Conservation (phyloP, 1,284 basidiomycete genomes). For the Leccinum subrobustum region DNA sequence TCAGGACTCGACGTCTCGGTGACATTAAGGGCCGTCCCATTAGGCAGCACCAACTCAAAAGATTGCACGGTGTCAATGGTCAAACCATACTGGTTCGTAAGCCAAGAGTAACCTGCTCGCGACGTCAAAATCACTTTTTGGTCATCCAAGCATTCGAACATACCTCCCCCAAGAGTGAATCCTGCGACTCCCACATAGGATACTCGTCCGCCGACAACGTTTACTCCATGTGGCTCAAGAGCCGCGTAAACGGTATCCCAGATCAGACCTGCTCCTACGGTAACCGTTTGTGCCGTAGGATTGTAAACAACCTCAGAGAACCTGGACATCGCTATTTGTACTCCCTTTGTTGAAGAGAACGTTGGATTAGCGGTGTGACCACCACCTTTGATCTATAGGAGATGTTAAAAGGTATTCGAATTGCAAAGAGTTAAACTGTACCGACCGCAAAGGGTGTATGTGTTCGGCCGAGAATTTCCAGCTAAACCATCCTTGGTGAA, state of each 20-base stretch:
- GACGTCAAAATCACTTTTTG: background rate
- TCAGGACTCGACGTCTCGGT: no score
- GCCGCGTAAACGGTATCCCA: constrained; percentile 60
- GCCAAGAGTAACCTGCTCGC: constrained; percentile 19
- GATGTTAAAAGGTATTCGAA: no score
- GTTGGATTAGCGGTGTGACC: constrained; percentile 21
- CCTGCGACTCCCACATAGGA: constrained; percentile 57
- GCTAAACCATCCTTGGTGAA: background rate
- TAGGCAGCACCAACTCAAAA: constrained; percentile 39
- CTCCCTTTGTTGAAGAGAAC: constrained; percentile 41
- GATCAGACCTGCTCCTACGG: constrained; percentile 49
- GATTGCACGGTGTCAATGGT: constrained; percentile 48
- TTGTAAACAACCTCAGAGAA: constrained; percentile 50
- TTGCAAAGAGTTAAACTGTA: background rate
- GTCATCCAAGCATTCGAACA: constrained; percentile 19
- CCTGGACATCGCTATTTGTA: constrained; percentile 54
- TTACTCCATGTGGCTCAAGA: constrained; percentile 44
- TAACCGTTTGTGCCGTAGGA: constrained; percentile 24
- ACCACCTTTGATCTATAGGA: constrained; percentile 5
- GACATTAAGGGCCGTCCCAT: no score
- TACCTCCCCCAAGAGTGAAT: constrained; percentile 30
- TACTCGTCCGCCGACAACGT: constrained; percentile 36
- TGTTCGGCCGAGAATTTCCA: constrained; percentile 9
- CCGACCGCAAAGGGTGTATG: constrained; percentile 13
- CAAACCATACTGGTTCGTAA: constrained; percentile 38